Conservation (phyloP, 73 alveolate species). For the Paraurostyla sp. region DNA sequence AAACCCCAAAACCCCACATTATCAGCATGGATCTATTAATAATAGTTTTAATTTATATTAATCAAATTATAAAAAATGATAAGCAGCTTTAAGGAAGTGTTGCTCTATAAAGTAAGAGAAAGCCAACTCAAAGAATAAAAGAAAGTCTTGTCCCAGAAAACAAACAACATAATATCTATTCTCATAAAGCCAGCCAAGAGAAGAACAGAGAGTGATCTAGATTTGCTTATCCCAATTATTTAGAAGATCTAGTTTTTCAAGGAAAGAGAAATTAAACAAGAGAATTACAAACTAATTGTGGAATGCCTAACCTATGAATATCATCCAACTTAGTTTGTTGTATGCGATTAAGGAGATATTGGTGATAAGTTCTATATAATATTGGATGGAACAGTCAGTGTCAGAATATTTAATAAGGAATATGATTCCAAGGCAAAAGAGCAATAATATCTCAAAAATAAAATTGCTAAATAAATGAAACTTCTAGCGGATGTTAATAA, state of each 20-base stretch:
- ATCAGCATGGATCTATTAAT: too few species aligned
- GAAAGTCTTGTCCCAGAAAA: not conserved
- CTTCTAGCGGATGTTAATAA: not conserved
- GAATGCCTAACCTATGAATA: constrained; percentile 39
- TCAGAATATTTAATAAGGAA: constrained; percentile 10
- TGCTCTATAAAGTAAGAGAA: not conserved
- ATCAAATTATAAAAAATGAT: too few species aligned
- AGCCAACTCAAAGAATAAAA: not conserved
- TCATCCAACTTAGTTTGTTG: not conserved
- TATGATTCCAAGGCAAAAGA: constrained; percentile 16
- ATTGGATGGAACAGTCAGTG: constrained; percentile 28
- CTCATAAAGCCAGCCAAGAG: not conserved
- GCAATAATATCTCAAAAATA: not conserved
- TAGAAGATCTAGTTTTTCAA: constrained; percentile 33
- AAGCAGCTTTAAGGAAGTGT: not conserved
- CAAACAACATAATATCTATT: not conserved
- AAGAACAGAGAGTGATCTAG: not conserved
- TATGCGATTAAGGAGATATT: constrained; percentile 5
- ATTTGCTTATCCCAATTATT: not conserved
- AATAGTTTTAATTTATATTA: too few species aligned
- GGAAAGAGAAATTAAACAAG: constrained; percentile 44
- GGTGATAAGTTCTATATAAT: constrained; percentile 57
- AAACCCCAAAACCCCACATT: too few species aligned
- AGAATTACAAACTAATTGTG: constrained; percentile 17
- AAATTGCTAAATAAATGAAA: not conserved